Evolutionary conservation across 2,329 filamentous ascomycete species (phyloP).

Genomic region (Talaromyces sp.): DNA sequence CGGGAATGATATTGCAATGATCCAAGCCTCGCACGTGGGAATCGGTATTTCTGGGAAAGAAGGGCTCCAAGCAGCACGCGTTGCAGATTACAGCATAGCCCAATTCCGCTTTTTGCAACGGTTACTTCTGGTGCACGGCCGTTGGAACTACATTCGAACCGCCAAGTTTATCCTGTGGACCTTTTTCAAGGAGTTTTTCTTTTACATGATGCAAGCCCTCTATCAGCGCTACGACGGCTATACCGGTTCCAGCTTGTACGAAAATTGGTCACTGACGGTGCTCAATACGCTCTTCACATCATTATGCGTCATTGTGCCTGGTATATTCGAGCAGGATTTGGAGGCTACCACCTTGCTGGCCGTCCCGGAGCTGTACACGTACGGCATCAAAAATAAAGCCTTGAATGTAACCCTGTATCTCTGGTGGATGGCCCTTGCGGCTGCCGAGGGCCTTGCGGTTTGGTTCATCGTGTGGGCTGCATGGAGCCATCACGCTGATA

Average conservation of each 20-base stretch:
- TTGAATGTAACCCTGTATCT: conserved; percentile 73
- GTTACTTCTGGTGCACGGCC: conserved; percentile 66
- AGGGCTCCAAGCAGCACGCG: conserved; percentile 70
- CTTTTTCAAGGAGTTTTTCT: conserved; percentile 72
- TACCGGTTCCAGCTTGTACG: conserved; percentile 72
- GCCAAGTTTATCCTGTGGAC: conserved; percentile 69
- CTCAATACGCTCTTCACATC: conserved; percentile 90
- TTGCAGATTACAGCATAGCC: conserved; percentile 73
- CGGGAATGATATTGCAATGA: conserved; percentile 83
- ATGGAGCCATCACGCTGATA: no score
- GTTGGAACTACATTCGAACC: conserved; percentile 72
- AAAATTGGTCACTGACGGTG: conserved; percentile 71
- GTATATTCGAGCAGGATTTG: conserved; percentile 72
- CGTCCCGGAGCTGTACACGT: conserved; percentile 70
- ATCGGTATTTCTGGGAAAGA: conserved; percentile 78
- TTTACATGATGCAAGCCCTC: conserved; percentile 69
- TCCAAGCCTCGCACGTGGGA: conserved; percentile 75
- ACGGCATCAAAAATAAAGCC: conserved; percentile 63
- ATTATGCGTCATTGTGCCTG: conserved; percentile 69
- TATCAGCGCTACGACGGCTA: conserved; percentile 71
- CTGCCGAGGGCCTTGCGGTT: no score
- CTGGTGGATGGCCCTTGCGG: conserved; percentile 68
- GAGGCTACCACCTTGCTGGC: conserved; percentile 64
- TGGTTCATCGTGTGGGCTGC: no score
- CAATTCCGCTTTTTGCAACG: conserved; percentile 74